These are phyloP conservation scores for Didymella exigua DNA, from an alignment of 2,329 filamentous ascomycete species.

Conservation along the genomic window DNA sequence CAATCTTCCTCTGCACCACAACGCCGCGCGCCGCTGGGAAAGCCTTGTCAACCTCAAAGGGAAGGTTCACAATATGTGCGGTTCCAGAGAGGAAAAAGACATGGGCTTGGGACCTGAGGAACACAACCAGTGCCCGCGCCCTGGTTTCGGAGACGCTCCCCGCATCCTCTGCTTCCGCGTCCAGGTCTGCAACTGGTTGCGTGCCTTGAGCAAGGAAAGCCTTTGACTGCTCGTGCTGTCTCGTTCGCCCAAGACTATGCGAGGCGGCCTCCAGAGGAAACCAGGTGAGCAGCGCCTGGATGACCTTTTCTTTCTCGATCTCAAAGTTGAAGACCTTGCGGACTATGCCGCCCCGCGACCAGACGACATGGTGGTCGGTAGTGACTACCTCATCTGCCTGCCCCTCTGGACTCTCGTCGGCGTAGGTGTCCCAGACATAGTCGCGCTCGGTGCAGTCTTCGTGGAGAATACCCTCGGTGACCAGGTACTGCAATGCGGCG, in stretches of 20 bases:
- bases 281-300: constrained; percentile 83
- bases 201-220: constrained; percentile 42
- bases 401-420: constrained; percentile 51
- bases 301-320: constrained; percentile 81
- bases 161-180: constrained; percentile 24
- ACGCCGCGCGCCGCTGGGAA: constrained; percentile 83
- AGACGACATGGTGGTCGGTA: constrained; percentile 78
- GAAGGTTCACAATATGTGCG: constrained; percentile 87
- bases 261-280: constrained; percentile 63
- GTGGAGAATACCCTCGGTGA: constrained; percentile 78
- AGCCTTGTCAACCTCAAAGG: constrained; percentile 89
- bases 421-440: constrained; percentile 77
- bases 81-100: constrained; percentile 89
- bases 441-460: constrained; percentile 66
- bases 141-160: constrained; percentile 31
- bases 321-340: constrained; percentile 86
- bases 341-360: constrained; percentile 85
- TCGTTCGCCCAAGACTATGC: constrained; percentile 12
- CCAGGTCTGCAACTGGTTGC: constrained; percentile 39
- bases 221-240: constrained; percentile 24
- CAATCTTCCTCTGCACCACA: constrained; percentile 80
- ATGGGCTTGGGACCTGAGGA: constrained; percentile 90
- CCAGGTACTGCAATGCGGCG: constrained; percentile 78
- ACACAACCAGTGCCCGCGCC: constrained; percentile 76
- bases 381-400: constrained; percentile 79